Percentiles rank a stretch among this genome's conserved stretches.
Conservation (phyloP, 306 rosid species). For the Sophora flavescens region DNA sequence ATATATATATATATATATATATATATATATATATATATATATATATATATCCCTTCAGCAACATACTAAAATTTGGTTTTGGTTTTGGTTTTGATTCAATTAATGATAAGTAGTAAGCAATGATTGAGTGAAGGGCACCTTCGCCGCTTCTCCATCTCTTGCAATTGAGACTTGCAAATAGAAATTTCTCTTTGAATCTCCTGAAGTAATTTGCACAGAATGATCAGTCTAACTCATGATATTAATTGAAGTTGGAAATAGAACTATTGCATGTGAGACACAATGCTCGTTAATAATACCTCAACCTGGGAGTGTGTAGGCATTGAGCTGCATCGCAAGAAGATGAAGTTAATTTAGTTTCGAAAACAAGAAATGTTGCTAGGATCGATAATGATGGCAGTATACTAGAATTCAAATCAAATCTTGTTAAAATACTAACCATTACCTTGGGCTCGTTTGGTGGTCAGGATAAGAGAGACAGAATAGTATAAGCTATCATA, state of each 20-base stretch:
- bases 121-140: slow-evolving; percentile 46
- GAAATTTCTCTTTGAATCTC: slow-evolving; percentile 58
- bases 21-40: no score
- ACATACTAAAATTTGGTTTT: slow-evolving; percentile 8
- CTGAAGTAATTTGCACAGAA: slow-evolving; percentile 43
- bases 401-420: no score
- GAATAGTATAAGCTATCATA: no score
- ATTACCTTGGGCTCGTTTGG: no score
- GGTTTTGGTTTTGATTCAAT: neutral
- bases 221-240: neutral
- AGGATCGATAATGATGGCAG: no score
- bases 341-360: slow-evolving; percentile 14
- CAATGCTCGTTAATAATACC: slow-evolving; percentile 50
- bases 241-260: slow-evolving; percentile 13
- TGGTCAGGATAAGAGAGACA: no score
- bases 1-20: no score
- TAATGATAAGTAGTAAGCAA: neutral
- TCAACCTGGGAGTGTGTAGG: slow-evolving; percentile 53
- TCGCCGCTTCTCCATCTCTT: slow-evolving; percentile 59
- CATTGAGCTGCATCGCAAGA: slow-evolving; percentile 51
- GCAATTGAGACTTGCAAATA: slow-evolving; percentile 53
- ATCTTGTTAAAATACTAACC: no score
- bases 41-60: neutral
- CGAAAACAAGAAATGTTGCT: neutral
- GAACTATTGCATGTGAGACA: neutral